Evolutionary conservation across 306 rosid genomes (phyloP).

Genomic region (Gastrolobium bilobum): DNA sequence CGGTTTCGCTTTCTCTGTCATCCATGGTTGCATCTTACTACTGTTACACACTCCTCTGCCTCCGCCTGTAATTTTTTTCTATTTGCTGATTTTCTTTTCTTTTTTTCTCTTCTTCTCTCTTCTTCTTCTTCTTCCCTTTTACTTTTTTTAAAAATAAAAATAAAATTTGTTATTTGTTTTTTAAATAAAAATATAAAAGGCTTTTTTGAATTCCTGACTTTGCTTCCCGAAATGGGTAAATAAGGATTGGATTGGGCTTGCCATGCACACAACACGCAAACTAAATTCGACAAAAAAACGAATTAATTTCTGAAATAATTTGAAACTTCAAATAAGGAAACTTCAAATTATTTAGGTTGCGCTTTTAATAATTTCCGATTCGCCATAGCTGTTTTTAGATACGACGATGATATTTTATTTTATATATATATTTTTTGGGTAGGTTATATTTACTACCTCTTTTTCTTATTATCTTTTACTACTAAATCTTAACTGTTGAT

Average conservation of each 20-base stretch:
- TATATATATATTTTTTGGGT: no score
- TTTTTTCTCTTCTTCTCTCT: neutral
- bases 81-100: neutral
- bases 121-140: neutral
- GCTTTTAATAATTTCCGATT: no score
- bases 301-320: no score
- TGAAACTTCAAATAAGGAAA: no score
- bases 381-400: no score
- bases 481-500: no score
- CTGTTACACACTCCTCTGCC: neutral
- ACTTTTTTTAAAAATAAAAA: neutral
- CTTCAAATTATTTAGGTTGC: no score
- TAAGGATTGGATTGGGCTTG: neutral
- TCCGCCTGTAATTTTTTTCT: neutral
- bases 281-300: no score
- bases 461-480: no score
- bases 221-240: neutral
- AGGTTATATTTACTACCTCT: no score
- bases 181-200: neutral
- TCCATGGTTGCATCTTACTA: neutral
- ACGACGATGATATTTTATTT: no score
- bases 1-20: conserved; percentile 2
- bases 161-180: neutral
- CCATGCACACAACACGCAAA: neutral
- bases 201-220: neutral